These are phyloP conservation scores for Penicillium pancosmium DNA, from an alignment of 495 filamentous ascomycete genomes.

Conservation along the genomic window DNA sequence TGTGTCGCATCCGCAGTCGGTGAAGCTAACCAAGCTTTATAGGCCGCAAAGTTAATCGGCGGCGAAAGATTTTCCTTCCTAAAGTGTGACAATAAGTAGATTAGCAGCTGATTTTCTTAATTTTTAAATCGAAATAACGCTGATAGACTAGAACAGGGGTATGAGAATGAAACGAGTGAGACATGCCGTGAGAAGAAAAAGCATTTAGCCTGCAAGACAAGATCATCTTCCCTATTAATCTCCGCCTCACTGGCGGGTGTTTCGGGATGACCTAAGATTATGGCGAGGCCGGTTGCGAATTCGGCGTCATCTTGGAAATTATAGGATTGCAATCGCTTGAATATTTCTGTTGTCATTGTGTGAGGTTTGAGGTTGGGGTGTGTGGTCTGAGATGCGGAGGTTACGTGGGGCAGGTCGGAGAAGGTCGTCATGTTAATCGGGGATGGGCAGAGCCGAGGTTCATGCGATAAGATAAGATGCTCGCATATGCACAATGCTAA, in stretches of 20 bases:
- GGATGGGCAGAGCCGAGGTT: slow-evolving; percentile 12
- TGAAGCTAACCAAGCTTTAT: slow-evolving; percentile 46
- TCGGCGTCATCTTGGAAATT: slow-evolving; percentile 45
- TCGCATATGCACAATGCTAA: not conserved
- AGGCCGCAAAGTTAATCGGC: slow-evolving; percentile 43
- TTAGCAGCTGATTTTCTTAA: too few species aligned
- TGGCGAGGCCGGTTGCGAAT: slow-evolving; percentile 51
- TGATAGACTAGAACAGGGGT: too few species aligned
- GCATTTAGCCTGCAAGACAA: slow-evolving; percentile 54
- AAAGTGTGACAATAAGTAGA: not conserved
- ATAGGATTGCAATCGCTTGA: slow-evolving; percentile 33
- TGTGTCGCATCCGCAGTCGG: not conserved
- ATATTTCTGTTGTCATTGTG: not conserved
- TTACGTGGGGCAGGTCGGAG: slow-evolving; percentile 12
- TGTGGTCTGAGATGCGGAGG: slow-evolving; percentile 9
- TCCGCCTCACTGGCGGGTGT: slow-evolving; percentile 46
- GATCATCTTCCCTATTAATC: slow-evolving; percentile 43
- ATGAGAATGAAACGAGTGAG: not conserved
- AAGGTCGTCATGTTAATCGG: too few species aligned
- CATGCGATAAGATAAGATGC: not conserved
- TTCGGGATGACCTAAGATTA: slow-evolving; percentile 49
- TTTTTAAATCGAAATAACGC: too few species aligned
- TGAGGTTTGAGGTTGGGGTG: not conserved
- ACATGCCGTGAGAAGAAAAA: slow-evolving; percentile 55
- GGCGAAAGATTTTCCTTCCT: slow-evolving; percentile 46